Evolutionary conservation across 2,329 filamentous ascomycete species (phyloP).

Genomic region (Alternaria gaisen): DNA sequence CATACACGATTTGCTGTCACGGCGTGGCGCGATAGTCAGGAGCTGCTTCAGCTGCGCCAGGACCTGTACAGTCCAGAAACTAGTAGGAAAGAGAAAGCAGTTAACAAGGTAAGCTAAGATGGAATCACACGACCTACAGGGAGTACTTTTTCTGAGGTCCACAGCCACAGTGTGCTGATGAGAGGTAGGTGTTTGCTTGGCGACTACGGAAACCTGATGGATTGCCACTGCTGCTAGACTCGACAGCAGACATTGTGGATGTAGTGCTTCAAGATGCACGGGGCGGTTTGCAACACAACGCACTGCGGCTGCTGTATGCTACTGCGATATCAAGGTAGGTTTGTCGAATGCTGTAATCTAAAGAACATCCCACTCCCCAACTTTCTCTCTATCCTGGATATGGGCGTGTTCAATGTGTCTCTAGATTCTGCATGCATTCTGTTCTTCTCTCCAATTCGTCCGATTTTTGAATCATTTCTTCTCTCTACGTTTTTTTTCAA

Average conservation of each 20-base stretch:
- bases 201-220: slow-evolving; percentile 39
- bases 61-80: slow-evolving; percentile 66
- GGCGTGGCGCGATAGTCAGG: slow-evolving; percentile 69
- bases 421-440: background rate
- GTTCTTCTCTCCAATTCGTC: background rate
- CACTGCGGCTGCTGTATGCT: slow-evolving; percentile 74
- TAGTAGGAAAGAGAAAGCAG: slow-evolving; percentile 46
- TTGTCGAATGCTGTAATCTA: background rate
- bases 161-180: slow-evolving; percentile 25
- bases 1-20: slow-evolving; percentile 20
- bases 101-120: slow-evolving; percentile 49
- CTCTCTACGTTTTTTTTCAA: background rate
- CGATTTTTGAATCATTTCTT: background rate
- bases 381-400: background rate
- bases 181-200: slow-evolving; percentile 46
- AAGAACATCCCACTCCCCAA: background rate
- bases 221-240: slow-evolving; percentile 79
- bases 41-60: slow-evolving; percentile 71
- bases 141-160: background rate
- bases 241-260: slow-evolving; percentile 75
- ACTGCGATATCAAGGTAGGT: slow-evolving; percentile 75
- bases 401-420: background rate
- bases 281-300: slow-evolving; percentile 61
- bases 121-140: background rate
- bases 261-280: slow-evolving; percentile 71